phyloP scores from a whole-genome alignment of 805 yeast species.

The Yarrowia deformans region DNA sequence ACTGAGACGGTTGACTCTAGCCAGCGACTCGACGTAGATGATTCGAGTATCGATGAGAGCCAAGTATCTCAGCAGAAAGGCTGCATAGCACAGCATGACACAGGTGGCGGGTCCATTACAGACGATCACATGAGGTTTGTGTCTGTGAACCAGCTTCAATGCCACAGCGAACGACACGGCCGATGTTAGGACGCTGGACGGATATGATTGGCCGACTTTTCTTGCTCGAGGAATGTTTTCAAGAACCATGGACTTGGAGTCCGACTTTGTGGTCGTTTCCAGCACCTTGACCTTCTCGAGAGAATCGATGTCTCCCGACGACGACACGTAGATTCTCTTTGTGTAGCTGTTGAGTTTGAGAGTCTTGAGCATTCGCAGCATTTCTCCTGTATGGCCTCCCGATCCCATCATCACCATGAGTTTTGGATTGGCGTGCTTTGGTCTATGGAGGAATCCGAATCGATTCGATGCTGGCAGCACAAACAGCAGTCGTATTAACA shows the following conservation, averaged over 20 bases:
- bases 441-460: conserved; percentile 12
- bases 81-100: conserved; percentile 68
- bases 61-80: conserved; percentile 57
- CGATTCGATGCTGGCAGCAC: conserved; percentile 27
- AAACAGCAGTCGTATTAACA: conserved; percentile 21
- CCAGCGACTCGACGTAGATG: conserved; percentile 84
- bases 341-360: conserved; percentile 49
- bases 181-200: conserved; percentile 59
- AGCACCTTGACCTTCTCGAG: conserved; percentile 47
- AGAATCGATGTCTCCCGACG: conserved; percentile 63
- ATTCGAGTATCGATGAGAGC: conserved; percentile 58
- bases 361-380: conserved; percentile 69
- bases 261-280: conserved; percentile 41
- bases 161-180: conserved; percentile 51
- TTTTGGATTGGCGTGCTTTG: conserved; percentile 18
- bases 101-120: conserved; percentile 86
- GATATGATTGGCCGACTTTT: conserved; percentile 61
- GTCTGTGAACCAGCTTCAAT: conserved; percentile 37
- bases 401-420: conserved; percentile 82
- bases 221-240: conserved; percentile 62
- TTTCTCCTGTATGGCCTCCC: conserved; percentile 97
- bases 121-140: conserved; percentile 49
- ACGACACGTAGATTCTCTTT: conserved; percentile 51
- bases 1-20: conserved; percentile 78
- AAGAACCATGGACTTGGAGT: conserved; percentile 42